These are phyloP conservation scores for Aleurites moluccanus DNA, from an alignment of 441 rosid species.

Conservation along the genomic window DNA sequence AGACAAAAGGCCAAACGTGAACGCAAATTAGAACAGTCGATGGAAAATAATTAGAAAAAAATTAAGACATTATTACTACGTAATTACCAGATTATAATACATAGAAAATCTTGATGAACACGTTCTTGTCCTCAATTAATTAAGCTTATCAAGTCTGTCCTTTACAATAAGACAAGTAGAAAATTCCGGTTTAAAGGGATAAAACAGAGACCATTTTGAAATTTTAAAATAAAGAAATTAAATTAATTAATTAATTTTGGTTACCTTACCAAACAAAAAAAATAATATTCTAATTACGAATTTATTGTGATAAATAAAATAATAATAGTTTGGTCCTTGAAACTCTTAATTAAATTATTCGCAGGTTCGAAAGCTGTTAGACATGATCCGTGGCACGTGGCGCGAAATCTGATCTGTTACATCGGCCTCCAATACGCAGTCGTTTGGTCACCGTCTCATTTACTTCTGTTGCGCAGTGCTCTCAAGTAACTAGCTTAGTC, in stretches of 20 bases:
- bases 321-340: constrained; percentile 5
- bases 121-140: constrained; percentile 4
- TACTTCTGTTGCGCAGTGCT: too few species aligned
- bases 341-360: constrained; percentile 24
- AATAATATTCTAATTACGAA: not conserved
- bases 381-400: constrained; percentile 42
- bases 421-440: constrained; percentile 9
- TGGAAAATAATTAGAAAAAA: not conserved
- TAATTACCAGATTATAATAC: not conserved
- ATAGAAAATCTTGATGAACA: constrained; percentile 5
- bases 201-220: not conserved
- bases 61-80: too few species aligned
- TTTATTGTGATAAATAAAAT: not conserved
- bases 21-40: not conserved
- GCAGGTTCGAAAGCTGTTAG: constrained; percentile 28
- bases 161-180: not conserved
- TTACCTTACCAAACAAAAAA: not conserved
- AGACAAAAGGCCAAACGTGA: not conserved
- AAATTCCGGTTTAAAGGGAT: constrained; percentile 10
- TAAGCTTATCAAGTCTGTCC: constrained; percentile 13
- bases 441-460: constrained; percentile 13
- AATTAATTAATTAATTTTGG: not conserved
- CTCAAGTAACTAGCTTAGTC: too few species aligned
- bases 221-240: not conserved
- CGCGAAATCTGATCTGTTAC: constrained; percentile 11